These are phyloP conservation scores for Candida ovalis DNA, from an alignment of 805 yeast species.

Conservation along the genomic window DNA sequence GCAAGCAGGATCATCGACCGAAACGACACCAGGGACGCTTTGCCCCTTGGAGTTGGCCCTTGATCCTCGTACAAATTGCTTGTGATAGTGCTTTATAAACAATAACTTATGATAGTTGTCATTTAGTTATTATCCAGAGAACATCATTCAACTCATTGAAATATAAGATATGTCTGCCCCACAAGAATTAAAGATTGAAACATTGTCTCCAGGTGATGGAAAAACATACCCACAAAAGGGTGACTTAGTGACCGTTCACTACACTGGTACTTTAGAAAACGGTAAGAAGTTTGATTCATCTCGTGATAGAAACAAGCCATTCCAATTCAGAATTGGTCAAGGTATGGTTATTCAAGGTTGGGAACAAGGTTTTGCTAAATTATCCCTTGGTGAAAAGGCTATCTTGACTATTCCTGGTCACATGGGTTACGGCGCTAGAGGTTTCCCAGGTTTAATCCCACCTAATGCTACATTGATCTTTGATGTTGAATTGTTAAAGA, in stretches of 20 bases:
- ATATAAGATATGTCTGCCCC: background rate
- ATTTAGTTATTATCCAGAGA: too few species aligned
- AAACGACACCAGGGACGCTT: too few species aligned
- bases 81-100: too few species aligned
- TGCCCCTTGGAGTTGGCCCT: too few species aligned
- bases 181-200: conserved; percentile 30
- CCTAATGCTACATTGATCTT: conserved; percentile 91
- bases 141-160: background rate
- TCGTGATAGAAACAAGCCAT: conserved; percentile 91
- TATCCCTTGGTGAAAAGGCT: conserved; percentile 91
- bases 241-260: conserved; percentile 89
- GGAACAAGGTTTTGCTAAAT: conserved; percentile 92
- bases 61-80: too few species aligned
- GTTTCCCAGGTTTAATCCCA: conserved; percentile 95
- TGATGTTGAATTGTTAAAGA: conserved; percentile 69
- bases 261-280: conserved; percentile 91
- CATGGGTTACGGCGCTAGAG: conserved; percentile 91
- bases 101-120: too few species aligned
- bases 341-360: conserved; percentile 97
- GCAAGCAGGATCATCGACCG: background rate
- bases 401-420: conserved; percentile 88
- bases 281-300: conserved; percentile 97
- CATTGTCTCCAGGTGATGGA: conserved; percentile 63
- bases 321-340: conserved; percentile 90
- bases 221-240: conserved; percentile 81